Conservation (phyloP, 768 basidiomycete species). For the Sporobolomyces phaffii region DNA sequence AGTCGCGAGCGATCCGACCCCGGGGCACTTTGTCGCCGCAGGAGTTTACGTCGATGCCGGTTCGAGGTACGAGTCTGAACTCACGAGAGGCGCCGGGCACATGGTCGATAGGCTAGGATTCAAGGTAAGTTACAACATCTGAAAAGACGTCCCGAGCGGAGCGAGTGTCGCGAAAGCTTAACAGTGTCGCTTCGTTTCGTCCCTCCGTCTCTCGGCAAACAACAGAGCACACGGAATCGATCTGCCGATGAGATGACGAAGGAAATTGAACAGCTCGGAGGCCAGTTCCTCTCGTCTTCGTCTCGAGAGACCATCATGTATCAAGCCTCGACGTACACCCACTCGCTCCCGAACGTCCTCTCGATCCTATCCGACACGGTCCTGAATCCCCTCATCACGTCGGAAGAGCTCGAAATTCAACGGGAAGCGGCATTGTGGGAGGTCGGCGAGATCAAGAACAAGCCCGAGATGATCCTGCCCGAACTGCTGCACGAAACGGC, state of each 20-base stretch:
- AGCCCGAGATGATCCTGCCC: constrained; percentile 89
- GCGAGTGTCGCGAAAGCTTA: too few relatives aligned
- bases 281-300: constrained; percentile 84
- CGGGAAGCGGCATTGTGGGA: constrained; percentile 85
- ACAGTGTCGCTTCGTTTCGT: background rate
- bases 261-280: constrained; percentile 75
- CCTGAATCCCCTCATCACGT: constrained; percentile 64
- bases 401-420: constrained; percentile 74
- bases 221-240: constrained; percentile 66
- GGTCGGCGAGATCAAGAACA: constrained; percentile 73
- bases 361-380: constrained; percentile 88
- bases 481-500: constrained; percentile 84
- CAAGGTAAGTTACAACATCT: constrained; percentile 78
- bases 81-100: constrained; percentile 76
- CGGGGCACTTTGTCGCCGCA: constrained; percentile 87
- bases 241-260: constrained; percentile 70
- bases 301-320: constrained; percentile 95
- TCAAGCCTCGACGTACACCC: constrained; percentile 88
- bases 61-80: constrained; percentile 71
- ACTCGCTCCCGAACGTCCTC: constrained; percentile 71
- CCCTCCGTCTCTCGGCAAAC: background rate
- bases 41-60: constrained; percentile 94
- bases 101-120: constrained; percentile 93
- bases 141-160: too few relatives aligned
- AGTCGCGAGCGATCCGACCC: constrained; percentile 82